Evolutionary conservation across 331 rosid genomes (phyloP), one percentile per base, ranked within the genome.

Genomic region (Spiraea crenata): DNA sequence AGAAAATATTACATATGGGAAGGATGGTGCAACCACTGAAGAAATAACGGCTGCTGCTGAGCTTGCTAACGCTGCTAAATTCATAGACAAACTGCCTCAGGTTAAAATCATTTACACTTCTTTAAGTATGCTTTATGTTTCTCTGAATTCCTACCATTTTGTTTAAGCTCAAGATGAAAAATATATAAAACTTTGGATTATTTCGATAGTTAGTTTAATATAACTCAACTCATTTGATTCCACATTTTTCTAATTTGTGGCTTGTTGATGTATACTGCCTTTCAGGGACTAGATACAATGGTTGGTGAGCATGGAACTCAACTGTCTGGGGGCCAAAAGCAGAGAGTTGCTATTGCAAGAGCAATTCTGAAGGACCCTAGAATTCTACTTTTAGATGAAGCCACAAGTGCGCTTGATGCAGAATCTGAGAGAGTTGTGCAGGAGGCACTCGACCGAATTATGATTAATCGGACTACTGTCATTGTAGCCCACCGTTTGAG

Each of bases 301-400:
- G 98, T 90, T 51, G 98, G 98, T 0, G 96, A 85, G 77, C 88
- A 88, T 76, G 98, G 97, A 75, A 79, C 85, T 67, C 98, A 90
- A 51, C 83, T 92, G 46, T 92, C 96, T 3, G 96, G 98, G 12
- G 98, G 98, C 40, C 98, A 92, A 74, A 92, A 92, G 81, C 98
- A 92, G 47, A 59, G 87, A 80, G 77, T 87, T 62, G 72, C 71
- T 49, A 88, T 87, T 45, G 79, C 95, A 14, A 85, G 92, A 79
- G 79, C 91, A 42, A 71, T 91, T 67, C 62, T 88, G 16, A 83
- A 83, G 46, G 50, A 80, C 54, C 87, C 87, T 15, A 51, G 85
- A 57, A 63, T 83, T 62, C 56, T 83, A 51, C 87, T 83, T 62
- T 65, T 83, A 0, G 87, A 80, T 56, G 87, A 83, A 80, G 85